Evolutionary conservation across 805 yeast genomes (phyloP), one percentile per base, ranked within the genome.

Genomic region (Saturnispora sekii): DNA sequence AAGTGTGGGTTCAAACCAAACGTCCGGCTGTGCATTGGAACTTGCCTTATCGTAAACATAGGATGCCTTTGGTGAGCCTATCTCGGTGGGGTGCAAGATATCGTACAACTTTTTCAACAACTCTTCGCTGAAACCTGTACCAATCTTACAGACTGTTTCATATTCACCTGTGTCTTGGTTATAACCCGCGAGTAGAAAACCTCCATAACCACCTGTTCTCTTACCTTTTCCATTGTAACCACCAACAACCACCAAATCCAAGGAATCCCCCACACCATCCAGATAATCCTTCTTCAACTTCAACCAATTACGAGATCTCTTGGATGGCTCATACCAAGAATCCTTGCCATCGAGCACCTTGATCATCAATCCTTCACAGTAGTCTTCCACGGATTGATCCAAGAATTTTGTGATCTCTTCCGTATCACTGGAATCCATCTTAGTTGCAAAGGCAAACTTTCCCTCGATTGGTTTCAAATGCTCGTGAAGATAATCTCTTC

Each of bases 321-420:
- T 90, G 18, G 95, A 84, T 16, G 98, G 98, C 64, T 93, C 96
- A 60, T 93, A 93, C 43, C 68, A 76, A 3, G 94, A 81, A 40
- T 88, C 96, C 10, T 61, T 61, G 1, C 95, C 95, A 46, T 84
- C 81, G 32, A 90, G 66, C 64, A 86, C 78, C 60, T 93, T 93
- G 36, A 93, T 89, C 98, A 93, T 93, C 42, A 93, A 70, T 0
- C 98, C 98, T 63, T 93, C 98, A 61, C 98, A 93, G 12, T 87
- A 69, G 55, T 84, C 93, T 54, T 82, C 80, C 18, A 93, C 85
- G 2, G 96, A 82, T 58, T 86, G 85, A 60, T 93, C 97, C 49
- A 93, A 69, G 57, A 89, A 93, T 10, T 62, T 62, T 61, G 90
- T 95, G 40, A 93, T 76, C 50, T 86, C 96, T 40, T 77, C 79